Percentiles rank a stretch among this genome's conserved stretches.
These are phyloP conservation scores for Pyrenochaeta sp. DNA, from an alignment of 2,329 filamentous ascomycete species.

Conservation along the genomic window DNA sequence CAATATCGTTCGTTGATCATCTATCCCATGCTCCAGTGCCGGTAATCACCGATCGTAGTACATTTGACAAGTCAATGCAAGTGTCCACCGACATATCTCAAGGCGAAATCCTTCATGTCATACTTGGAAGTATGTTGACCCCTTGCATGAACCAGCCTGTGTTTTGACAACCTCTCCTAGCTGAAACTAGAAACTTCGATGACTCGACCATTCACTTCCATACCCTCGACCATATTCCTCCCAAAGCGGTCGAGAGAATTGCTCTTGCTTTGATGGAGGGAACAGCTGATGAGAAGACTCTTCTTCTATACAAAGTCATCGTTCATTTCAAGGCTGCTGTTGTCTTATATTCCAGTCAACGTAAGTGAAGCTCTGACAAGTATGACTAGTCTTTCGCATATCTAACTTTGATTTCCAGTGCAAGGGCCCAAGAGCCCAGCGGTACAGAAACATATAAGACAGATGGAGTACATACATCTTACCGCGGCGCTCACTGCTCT, in stretches of 20 bases:
- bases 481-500: constrained; percentile 39
- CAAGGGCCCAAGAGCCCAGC: constrained; percentile 29
- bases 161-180: constrained; percentile 12
- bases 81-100: constrained; percentile 32
- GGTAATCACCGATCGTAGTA: constrained; percentile 29
- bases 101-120: constrained; percentile 36
- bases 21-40: constrained; percentile 32
- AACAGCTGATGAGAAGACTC: constrained; percentile 35
- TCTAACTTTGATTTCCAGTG: constrained; percentile 3
- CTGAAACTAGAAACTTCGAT: constrained; percentile 22
- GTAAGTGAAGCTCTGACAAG: neutral
- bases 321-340: constrained; percentile 41
- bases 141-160: neutral
- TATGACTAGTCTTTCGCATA: too few species aligned
- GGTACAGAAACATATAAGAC: constrained; percentile 33
- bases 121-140: constrained; percentile 29
- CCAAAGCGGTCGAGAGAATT: constrained; percentile 39
- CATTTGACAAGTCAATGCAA: constrained; percentile 33
- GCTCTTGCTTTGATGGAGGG: constrained; percentile 38
- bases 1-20: constrained; percentile 40
- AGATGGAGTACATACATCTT: constrained; percentile 37
- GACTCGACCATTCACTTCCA: constrained; percentile 29
- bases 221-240: constrained; percentile 37
- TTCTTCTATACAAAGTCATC: constrained; percentile 40
- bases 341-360: constrained; percentile 31